A percentile compares a stretch with the other conserved stretches of the same genome.
Evolutionary conservation across 805 yeast genomes (phyloP).

Genomic region (Lipomyces sp.): DNA sequence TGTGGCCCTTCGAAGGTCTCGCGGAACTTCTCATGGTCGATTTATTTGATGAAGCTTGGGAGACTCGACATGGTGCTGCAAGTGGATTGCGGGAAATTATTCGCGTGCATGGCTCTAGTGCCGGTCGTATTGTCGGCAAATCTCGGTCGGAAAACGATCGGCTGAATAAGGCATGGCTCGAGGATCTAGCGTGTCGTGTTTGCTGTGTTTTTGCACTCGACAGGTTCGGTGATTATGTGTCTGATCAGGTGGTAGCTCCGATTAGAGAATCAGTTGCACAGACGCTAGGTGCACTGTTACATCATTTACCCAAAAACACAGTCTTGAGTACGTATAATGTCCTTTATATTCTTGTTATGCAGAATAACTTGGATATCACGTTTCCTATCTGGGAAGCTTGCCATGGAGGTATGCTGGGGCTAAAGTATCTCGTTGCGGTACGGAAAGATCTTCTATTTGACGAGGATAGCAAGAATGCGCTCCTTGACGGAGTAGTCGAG

Average conservation of each 20-base stretch:
- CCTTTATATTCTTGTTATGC: conserved; percentile 71
- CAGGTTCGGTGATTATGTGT: conserved; percentile 94
- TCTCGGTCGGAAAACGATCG: conserved; percentile 63
- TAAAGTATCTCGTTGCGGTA: conserved; percentile 88
- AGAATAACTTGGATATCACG: conserved; percentile 53
- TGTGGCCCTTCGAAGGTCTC: conserved; percentile 95
- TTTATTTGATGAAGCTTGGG: conserved; percentile 87
- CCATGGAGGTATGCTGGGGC: conserved; percentile 96
- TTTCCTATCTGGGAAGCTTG: conserved; percentile 92
- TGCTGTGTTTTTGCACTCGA: conserved; percentile 89
- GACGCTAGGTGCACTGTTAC: conserved; percentile 81
- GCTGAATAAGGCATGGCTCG: conserved; percentile 71
- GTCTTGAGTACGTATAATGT: conserved; percentile 68
- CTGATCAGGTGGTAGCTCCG: conserved; percentile 98
- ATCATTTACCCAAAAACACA: conserved; percentile 67
- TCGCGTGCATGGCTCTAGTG: conserved; percentile 79
- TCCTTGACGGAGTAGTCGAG: conserved; percentile 71
- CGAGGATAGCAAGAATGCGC: conserved; percentile 51
- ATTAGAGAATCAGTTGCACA: conserved; percentile 97
- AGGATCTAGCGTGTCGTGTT: conserved; percentile 84
- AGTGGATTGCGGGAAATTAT: conserved; percentile 88
- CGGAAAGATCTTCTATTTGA: conserved; percentile 75
- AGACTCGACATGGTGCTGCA: conserved; percentile 92
- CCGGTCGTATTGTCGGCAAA: conserved; percentile 77
- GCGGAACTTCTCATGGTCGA: conserved; percentile 80